Conservation (phyloP, 2,329 filamentous ascomycete genomes). For the Xylaria sp. region DNA sequence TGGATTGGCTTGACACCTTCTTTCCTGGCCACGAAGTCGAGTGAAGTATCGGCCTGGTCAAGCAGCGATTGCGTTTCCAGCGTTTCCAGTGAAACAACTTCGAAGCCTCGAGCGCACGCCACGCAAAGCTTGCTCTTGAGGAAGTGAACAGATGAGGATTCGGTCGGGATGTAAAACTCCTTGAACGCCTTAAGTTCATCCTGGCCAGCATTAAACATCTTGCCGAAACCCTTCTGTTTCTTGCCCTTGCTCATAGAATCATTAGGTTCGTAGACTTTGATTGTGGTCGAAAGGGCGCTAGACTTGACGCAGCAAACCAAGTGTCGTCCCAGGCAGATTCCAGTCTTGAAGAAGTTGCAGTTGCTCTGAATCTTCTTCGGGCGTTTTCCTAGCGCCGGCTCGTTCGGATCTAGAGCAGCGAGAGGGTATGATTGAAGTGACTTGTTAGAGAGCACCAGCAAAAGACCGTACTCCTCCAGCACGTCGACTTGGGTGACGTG, state of each 20-base stretch:
- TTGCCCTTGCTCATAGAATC: constrained; percentile 89
- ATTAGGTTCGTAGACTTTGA: constrained; percentile 98
- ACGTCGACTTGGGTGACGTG: constrained; percentile 94
- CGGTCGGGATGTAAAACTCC: constrained; percentile 97
- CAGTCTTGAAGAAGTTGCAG: constrained; percentile 97
- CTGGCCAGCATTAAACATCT: constrained; percentile 89
- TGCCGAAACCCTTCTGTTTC: constrained; percentile 91
- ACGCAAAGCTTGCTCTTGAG: constrained; percentile 95
- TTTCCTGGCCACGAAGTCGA: constrained; percentile 92
- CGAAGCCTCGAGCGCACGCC: constrained; percentile 90
- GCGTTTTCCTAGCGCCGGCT: constrained; percentile 73
- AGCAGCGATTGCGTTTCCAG: constrained; percentile 97
- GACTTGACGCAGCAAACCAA: constrained; percentile 96
- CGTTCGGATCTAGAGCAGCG: constrained; percentile 77
- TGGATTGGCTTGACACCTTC: constrained; percentile 93
- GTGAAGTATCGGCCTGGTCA: constrained; percentile 93
- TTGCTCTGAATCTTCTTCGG: constrained; percentile 96
- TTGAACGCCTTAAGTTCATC: constrained; percentile 96
- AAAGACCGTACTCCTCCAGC: constrained; percentile 86
- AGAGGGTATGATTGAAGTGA: constrained; percentile 85
- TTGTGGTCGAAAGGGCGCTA: constrained; percentile 85
- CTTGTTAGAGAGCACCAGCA: constrained; percentile 89
- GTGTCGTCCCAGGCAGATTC: constrained; percentile 89
- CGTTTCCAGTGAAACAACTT: constrained; percentile 92
- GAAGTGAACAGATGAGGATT: constrained; percentile 98